Conservation (phyloP, 495 filamentous ascomycete genomes). For the Chaetomium cochliodes region DNA sequence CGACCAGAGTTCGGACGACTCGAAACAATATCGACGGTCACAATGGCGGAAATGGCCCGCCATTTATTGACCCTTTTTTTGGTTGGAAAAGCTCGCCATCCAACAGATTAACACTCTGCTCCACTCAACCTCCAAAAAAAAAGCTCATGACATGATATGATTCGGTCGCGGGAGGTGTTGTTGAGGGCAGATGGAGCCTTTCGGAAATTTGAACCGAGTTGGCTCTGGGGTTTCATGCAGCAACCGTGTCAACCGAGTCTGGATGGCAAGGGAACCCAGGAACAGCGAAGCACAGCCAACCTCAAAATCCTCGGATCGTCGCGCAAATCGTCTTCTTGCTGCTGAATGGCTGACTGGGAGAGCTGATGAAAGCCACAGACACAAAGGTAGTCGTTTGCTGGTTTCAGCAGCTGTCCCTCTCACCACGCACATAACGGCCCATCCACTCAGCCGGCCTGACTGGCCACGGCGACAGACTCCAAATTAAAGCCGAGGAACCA, state of each 20-base stretch:
- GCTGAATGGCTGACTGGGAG: neutral
- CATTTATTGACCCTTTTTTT: neutral
- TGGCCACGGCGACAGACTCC: constrained; percentile 7
- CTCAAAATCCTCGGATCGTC: neutral
- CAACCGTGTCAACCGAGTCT: neutral
- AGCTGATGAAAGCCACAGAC: neutral
- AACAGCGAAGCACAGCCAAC: constrained; percentile 1
- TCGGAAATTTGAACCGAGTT: constrained; percentile 23
- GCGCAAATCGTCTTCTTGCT: neutral
- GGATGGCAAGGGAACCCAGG: neutral
- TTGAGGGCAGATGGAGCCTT: constrained; percentile 16
- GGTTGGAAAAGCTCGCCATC: neutral
- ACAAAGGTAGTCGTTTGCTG: neutral
- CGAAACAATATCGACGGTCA: neutral
- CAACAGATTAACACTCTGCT: neutral
- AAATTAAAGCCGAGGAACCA: constrained; percentile 7
- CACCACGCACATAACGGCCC: neutral
- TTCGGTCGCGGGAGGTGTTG: constrained; percentile 6
- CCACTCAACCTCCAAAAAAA: constrained; percentile 10
- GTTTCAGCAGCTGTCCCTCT: neutral
- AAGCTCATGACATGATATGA: neutral
- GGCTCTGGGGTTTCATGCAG: constrained; percentile 12
- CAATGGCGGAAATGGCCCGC: constrained; percentile 8
- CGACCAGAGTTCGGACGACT: neutral
- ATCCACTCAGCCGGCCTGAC: neutral